phyloP scores from a whole-genome alignment of 1,139 yeast genomes.

The Zygotorulaspora mrakii region DNA sequence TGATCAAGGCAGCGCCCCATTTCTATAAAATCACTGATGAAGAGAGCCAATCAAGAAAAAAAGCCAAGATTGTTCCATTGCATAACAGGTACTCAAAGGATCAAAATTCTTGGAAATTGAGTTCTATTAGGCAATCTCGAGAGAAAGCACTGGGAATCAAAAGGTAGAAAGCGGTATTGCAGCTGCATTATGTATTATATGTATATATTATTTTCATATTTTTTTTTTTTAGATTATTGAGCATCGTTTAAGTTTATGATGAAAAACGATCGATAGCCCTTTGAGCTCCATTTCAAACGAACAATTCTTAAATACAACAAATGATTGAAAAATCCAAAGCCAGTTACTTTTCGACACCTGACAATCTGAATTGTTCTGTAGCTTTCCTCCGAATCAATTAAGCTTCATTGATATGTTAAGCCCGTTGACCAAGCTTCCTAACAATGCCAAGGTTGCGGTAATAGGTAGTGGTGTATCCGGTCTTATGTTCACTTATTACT shows the following conservation, averaged over 20 bases:
- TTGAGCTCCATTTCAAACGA: constrained; percentile 4
- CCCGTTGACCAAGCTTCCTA: constrained; percentile 24
- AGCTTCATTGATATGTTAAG: constrained; percentile 13
- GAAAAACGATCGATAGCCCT: background rate
- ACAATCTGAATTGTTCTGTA: background rate
- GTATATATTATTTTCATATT: constrained; percentile 1
- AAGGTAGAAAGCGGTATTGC: too few relatives aligned
- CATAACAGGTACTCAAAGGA: constrained; percentile 52
- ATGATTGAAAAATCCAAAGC: background rate
- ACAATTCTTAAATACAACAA: too few relatives aligned
- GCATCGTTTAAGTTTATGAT: constrained; percentile 8
- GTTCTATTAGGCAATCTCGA: constrained; percentile 39
- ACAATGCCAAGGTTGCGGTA: constrained; percentile 53
- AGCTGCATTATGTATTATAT: too few relatives aligned
- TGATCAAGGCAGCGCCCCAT: constrained; percentile 79
- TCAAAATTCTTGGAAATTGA: constrained; percentile 53
- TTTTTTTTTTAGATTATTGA: constrained; percentile 1
- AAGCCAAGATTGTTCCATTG: constrained; percentile 57
- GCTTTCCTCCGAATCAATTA: too few relatives aligned
- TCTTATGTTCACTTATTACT: constrained; percentile 68
- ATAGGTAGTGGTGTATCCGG: constrained; percentile 92
- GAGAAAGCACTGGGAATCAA: constrained; percentile 34
- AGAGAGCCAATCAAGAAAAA: constrained; percentile 42
- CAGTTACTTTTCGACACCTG: too few relatives aligned
- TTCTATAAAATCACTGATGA: constrained; percentile 62